Evolutionary conservation across 345 rosid genomes (phyloP), one percentile per base, ranked within the genome.

Genomic region (Populus euphratica): DNA sequence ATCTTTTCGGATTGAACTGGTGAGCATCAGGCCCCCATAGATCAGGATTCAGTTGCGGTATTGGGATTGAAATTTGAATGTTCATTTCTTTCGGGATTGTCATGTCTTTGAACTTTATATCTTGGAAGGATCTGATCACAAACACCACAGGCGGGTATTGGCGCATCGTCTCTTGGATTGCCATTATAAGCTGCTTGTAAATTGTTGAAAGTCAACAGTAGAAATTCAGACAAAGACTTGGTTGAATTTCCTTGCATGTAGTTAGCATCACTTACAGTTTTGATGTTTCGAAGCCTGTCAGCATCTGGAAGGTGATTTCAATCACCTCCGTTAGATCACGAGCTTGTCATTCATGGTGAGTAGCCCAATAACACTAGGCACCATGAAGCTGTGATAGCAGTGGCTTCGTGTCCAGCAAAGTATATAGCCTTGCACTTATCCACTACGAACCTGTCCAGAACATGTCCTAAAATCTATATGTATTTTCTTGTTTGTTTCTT

Each of bases 401-500:
- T 78, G 39, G 84, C 78, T 49, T 85, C 86, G 17, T 83, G 77
- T 25, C 84, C 80, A 6, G 83, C 80, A 23, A 82, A 77, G 84
- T 68, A 80, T 75, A 79, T 68, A 31, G 80, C 36, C 36, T 4
- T 33, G 36, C 5, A 33, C 36, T 33, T 33, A 33, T 0, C 5
- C 0, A 33, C 4, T 4, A 4, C 5, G 36, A 33, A 27, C 29
- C 29, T 27, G 29, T 27, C 29, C 29, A 27, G 29, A 27, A 33
- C 36, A 4, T 33, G 36, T 33, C 36, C 36, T 4, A 33, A 33
- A 33, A 33, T 33, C 36, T 0, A 10, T 10, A 41, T 41, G 13
- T 0, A 41, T 41, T 41, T 41, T 10, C 3, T 41, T 41, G 12
- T 2, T 41, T 41, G 3, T 9, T 41, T 41, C 9, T 41, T 41